Percentiles rank a stretch among this genome's conserved stretches.
These are phyloP conservation scores for Camellia japonica DNA, from an alignment of 148 eudicot genomes.

Conservation along the genomic window DNA sequence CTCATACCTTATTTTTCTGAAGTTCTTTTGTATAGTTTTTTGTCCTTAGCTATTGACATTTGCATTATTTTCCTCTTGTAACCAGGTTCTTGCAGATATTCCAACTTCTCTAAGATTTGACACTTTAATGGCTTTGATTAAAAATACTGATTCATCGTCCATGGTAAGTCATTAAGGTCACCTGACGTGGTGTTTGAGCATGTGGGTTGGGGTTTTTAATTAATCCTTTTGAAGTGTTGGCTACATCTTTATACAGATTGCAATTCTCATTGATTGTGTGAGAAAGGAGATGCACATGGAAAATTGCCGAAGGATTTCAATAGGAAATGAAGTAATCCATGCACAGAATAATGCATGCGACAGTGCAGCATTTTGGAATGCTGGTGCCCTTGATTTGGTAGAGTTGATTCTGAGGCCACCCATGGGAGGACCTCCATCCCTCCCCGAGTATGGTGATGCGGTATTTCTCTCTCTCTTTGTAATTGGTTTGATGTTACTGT, in stretches of 20 bases:
- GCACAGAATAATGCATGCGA: constrained; percentile 22
- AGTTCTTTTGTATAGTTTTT: background rate
- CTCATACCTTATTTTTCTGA: background rate
- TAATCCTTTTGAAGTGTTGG: background rate
- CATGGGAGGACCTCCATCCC: constrained; percentile 82
- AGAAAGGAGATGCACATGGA: constrained; percentile 64
- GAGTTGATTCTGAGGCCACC: constrained; percentile 73
- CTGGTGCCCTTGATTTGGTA: constrained; percentile 63
- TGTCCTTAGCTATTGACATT: constrained; percentile 4
- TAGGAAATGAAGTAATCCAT: constrained; percentile 21
- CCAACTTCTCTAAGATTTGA: constrained; percentile 73
- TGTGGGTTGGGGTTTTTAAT: background rate
- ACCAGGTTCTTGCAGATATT: constrained; percentile 79
- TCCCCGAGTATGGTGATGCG: constrained; percentile 83
- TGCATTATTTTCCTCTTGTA: constrained; percentile 10
- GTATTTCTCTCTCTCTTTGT: constrained; percentile 36
- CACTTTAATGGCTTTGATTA: constrained; percentile 56
- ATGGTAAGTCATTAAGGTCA: constrained; percentile 55
- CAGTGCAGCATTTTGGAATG: constrained; percentile 50
- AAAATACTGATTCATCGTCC: constrained; percentile 67
- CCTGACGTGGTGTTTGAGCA: constrained; percentile 12
- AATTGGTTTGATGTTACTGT: background rate
- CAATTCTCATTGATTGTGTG: constrained; percentile 68
- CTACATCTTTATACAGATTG: constrained; percentile 47
- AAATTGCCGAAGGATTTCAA: constrained; percentile 31